These are phyloP conservation scores for Bryopsis sp. DNA, from an alignment of 139 green algal genomes.

Conservation along the genomic window DNA sequence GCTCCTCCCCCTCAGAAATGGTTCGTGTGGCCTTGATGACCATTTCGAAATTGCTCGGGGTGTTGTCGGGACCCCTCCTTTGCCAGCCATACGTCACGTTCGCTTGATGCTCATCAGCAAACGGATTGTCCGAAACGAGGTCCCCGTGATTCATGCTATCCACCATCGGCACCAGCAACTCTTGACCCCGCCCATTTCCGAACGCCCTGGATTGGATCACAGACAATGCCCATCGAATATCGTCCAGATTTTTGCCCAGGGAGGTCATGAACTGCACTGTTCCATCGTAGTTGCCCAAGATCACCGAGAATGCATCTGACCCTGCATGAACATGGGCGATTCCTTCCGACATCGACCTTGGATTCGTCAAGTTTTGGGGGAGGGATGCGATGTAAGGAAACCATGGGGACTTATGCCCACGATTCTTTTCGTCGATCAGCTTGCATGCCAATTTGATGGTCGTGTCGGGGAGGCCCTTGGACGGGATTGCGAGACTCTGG, in stretches of 20 bases:
- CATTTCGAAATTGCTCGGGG: neutral
- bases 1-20: constrained; percentile 17
- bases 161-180: constrained; percentile 11
- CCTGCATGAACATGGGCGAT: neutral
- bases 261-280: constrained; percentile 3
- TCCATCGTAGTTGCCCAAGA: neutral
- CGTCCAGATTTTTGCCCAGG: neutral
- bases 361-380: constrained; percentile 5
- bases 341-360: neutral
- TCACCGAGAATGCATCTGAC: neutral
- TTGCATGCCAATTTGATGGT: constrained; percentile 42
- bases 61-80: neutral
- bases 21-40: constrained; percentile 7
- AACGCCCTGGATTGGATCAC: constrained; percentile 18
- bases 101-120: constrained; percentile 2
- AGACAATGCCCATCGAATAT: constrained; percentile 17
- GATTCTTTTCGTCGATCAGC: constrained; percentile 46
- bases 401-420: constrained; percentile 36
- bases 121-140: neutral
- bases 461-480: constrained; percentile 1
- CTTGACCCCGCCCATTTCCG: constrained; percentile 14
- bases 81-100: constrained; percentile 20
- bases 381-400: constrained; percentile 39
- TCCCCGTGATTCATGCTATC: constrained; percentile 20
- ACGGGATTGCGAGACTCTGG: neutral